Evolutionary conservation across 805 yeast species (phyloP), one percentile per base, ranked within the genome.

Genomic region (Lipomyces chichibuensis): DNA sequence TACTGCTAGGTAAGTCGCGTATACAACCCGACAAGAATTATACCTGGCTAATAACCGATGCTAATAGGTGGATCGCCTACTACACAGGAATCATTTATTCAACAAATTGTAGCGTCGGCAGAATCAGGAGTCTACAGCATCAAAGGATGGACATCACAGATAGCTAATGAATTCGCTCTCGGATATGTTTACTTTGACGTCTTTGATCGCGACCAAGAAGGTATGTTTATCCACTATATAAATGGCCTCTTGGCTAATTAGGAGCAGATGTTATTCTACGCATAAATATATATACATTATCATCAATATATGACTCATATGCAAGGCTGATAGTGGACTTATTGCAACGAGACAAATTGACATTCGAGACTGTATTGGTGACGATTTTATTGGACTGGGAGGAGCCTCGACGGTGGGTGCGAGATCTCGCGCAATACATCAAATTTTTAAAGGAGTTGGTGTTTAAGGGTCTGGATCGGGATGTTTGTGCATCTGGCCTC

Each of bases 121-220:
- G 27, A 25, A 51, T 37, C 37, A 23, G 53, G 35, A 7, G 14
- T 29, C 13, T 58, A 53, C 51, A 14, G 61, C 27, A 56, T 69
- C 9, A 52, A 58, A n/a, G 65, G 58, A 39, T 14, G 60, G 20
- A 17, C 57, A 32, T 5, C 51, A 7, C n/a, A 43, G 7, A n/a
- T 52, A 8, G 70, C 74, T 20, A 72, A 69, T 39, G 69, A 65
- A 11, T 64, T 73, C 54, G 73, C 71, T 3, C 59, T 74, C 46
- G 77, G 77, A 17, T 76, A 75, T 61, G 56, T 73, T 14, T 76
- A 65, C 61, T 32, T 71, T 7, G 77, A 74, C 20, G 71, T 74
- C 46, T 56, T 58, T 20, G 77, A 75, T 56, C 65, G 61, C 2
- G 72, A 74, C 14, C 73, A 71, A 27, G 73, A 66, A 23, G 73